A percentile compares a stretch with the other conserved stretches of the same genome.
phyloP scores from a whole-genome alignment of 139 green algal species.

The Yamagishiella unicocca region DNA sequence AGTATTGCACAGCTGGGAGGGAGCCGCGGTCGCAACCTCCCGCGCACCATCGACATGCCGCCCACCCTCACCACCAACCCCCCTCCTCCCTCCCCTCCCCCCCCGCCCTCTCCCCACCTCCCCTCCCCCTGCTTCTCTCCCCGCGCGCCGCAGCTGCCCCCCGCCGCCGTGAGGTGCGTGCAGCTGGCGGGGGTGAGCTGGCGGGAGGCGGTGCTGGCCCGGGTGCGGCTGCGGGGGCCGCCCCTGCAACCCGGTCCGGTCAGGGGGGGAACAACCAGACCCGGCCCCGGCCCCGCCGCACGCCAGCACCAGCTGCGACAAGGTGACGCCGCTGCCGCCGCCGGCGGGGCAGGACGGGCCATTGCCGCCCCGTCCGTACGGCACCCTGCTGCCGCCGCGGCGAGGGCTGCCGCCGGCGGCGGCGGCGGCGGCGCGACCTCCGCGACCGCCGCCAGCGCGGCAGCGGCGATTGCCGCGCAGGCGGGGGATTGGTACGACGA shows the following conservation, averaged over 20 bases:
- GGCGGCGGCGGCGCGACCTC: neutral
- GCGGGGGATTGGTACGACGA: slow-evolving; percentile 25
- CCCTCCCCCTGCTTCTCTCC: neutral
- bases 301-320: neutral
- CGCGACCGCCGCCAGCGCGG: neutral
- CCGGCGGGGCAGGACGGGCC: neutral
- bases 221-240: neutral
- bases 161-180: neutral
- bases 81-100: neutral
- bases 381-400: neutral
- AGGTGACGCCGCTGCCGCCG: neutral
- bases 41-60: too few relatives aligned
- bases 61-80: neutral
- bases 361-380: neutral
- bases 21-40: too few relatives aligned
- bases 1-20: too few relatives aligned
- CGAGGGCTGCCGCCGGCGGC: neutral
- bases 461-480: neutral
- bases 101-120: neutral
- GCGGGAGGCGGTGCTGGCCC: slow-evolving; percentile 18
- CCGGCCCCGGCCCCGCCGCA: neutral
- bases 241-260: neutral
- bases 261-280: neutral
- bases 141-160: neutral
- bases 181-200: neutral